Evolutionary conservation across 148 eudicot genomes (phyloP).

Genomic region (Dysphania ambrosioides): DNA sequence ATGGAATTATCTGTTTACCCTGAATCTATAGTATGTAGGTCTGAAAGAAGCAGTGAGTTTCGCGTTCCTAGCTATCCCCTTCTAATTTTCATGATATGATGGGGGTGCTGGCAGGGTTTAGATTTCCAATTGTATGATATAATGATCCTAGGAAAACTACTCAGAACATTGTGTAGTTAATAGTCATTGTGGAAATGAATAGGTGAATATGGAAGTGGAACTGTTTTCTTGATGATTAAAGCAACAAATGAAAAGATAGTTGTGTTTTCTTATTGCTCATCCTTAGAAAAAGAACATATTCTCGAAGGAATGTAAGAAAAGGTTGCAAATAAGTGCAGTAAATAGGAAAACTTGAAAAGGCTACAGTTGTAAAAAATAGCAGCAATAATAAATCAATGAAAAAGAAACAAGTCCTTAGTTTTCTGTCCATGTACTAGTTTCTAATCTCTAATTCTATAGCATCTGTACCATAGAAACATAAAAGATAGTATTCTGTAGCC

Average conservation of each 20-base stretch:
- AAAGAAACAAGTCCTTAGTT: background rate
- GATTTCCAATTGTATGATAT: background rate
- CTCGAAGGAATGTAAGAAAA: slow-evolving; percentile 9
- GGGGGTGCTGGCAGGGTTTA: background rate
- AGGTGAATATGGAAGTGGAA: background rate
- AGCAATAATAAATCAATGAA: background rate
- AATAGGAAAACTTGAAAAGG: background rate
- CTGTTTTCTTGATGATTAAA: background rate
- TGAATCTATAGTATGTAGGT: background rate
- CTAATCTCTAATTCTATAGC: slow-evolving; percentile 50
- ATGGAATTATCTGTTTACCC: too few relatives aligned
- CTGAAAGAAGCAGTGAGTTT: background rate
- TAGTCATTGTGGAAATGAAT: background rate
- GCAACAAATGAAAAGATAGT: background rate
- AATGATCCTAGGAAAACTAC: background rate
- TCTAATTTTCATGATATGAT: background rate
- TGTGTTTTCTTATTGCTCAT: slow-evolving; percentile 7
- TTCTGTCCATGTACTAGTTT: background rate
- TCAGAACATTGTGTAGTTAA: background rate
- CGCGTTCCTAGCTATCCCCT: background rate
- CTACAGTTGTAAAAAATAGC: background rate
- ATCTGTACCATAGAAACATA: slow-evolving; percentile 68
- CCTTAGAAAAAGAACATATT: slow-evolving; percentile 10
- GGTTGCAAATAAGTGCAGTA: background rate
- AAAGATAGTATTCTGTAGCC: slow-evolving; percentile 79